Evolutionary conservation across 2,329 filamentous ascomycete genomes (phyloP).

Genomic region (Rachicladosporium sp.): DNA sequence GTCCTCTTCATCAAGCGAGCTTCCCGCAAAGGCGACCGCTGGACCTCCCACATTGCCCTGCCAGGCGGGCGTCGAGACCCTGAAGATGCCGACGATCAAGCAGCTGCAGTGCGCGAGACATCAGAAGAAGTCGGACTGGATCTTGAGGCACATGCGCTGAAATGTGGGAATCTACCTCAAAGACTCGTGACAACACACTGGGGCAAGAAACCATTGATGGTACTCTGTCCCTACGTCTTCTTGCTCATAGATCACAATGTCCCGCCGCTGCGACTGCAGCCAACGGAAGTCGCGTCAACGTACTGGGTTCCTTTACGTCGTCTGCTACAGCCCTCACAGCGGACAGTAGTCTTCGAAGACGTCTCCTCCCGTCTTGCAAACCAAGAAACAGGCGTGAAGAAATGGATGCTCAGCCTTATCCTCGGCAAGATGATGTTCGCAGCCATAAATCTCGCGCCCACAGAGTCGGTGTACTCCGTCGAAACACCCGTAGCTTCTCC

Average conservation of each 20-base stretch:
- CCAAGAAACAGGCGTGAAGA: conserved; percentile 41
- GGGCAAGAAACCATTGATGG: conserved; percentile 53
- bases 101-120: conserved; percentile 52
- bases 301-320: conserved; percentile 57
- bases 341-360: conserved; percentile 51
- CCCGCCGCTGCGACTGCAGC: conserved; percentile 50
- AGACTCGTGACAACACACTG: conserved; percentile 53
- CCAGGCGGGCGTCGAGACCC: conserved; percentile 57
- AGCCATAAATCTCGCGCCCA: conserved; percentile 49
- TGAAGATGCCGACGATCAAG: conserved; percentile 49
- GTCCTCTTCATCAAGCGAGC: conserved; percentile 61
- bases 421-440: conserved; percentile 58
- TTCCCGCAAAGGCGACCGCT: conserved; percentile 51
- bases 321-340: conserved; percentile 47
- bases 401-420: conserved; percentile 42
- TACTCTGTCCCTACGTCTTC: conserved; percentile 57
- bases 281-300: conserved; percentile 53
- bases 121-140: conserved; percentile 54
- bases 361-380: conserved; percentile 49
- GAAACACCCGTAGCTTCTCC: conserved; percentile 17
- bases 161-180: conserved; percentile 52
- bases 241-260: conserved; percentile 45
- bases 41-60: conserved; percentile 57
- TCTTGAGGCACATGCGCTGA: conserved; percentile 30
- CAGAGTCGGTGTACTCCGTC: conserved; percentile 47